Conservation (phyloP, 225 moss, liverwort and hornwort species). For the Thuidium tamariscinum region DNA sequence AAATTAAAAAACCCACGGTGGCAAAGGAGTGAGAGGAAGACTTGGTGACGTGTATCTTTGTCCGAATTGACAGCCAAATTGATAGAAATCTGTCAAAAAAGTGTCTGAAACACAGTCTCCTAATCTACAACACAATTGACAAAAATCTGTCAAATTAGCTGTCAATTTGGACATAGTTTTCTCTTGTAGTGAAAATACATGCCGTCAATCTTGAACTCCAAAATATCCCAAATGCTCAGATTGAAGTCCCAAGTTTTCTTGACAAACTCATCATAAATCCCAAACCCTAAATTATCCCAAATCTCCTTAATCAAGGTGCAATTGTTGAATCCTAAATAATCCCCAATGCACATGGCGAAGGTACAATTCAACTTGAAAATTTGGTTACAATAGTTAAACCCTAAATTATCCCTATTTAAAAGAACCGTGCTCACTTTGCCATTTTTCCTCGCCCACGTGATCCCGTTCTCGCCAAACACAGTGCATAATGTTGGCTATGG, state of each 20-base stretch:
- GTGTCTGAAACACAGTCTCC: too few relatives aligned
- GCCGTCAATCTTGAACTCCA: not conserved
- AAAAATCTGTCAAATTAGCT: too few relatives aligned
- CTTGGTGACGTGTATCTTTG: too few relatives aligned
- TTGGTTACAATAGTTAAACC: not conserved
- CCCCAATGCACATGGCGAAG: not conserved
- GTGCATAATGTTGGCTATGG: conserved; percentile 29
- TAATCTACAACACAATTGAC: too few relatives aligned
- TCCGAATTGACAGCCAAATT: too few relatives aligned
- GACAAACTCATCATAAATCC: not conserved
- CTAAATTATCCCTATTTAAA: not conserved
- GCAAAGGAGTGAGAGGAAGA: too few relatives aligned
- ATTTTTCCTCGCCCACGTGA: conserved; percentile 72
- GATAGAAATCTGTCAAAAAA: too few relatives aligned
- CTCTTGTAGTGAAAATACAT: too few relatives aligned
- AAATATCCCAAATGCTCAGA: not conserved
- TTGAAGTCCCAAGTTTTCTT: not conserved
- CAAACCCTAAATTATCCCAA: too few relatives aligned
- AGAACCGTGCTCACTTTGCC: conserved; percentile 43
- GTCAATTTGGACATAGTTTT: too few relatives aligned
- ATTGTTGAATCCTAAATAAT: not conserved
- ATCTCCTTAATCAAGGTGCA: too few relatives aligned
- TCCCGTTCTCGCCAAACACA: conserved; percentile 25
- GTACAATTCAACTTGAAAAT: not conserved
- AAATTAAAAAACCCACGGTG: too few relatives aligned